Base-by-base conservation (phyloP, 441 rosid genomes). In the Syzygium malaccense region DNA sequence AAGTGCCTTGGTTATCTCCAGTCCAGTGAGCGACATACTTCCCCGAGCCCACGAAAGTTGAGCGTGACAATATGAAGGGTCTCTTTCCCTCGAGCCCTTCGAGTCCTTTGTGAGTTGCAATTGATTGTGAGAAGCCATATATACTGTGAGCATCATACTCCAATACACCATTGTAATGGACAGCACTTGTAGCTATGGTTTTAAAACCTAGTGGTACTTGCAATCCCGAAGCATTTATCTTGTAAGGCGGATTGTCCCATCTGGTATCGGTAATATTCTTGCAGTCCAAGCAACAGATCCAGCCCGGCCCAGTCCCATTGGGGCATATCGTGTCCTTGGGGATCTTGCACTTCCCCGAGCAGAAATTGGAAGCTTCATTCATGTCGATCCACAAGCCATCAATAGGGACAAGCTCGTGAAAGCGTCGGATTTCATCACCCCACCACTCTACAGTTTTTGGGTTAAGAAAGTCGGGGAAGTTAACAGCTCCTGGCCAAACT, bases 241-340 rank as follows among this genome's bases (percentile, higher is more conserved):
- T 97, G 94, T 98, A 97, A 64, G 99, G 99, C 28, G 99, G 99
- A 84, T 95, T 96, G 48, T 98, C 99, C 99, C 99, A 98, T 88
- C 93, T 94, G 3, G 98, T 96, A 33, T 91, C 89, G 9, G 98
- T 98, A 32, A 98, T 94, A 91, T 97, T 98, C 95, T 95, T 96
- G 96, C 99, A 98, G 55, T 98, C 99, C 94, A 97, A 93, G 94
- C 99, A 98, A 92, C 99, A 98, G 14, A 91, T n/a, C 99, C 98
- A 96, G 54, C 99, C 98, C 32, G 99, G 98, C 68, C 99, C 99
- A 53, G 94, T 93, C 30, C 97, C 99, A 20, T 80, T 94, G 0
- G 98, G 99, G 89, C 99, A 98, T 30, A 89, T 89, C 91, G 88
- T 94, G 53, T 94, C 96, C 71, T 93, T 71, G 1, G 98, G 99